Evolutionary conservation across 2,329 filamentous ascomycete species (phyloP), one percentile per base, ranked within the genome.

Genomic region (Arthrobotrys sinensis): DNA sequence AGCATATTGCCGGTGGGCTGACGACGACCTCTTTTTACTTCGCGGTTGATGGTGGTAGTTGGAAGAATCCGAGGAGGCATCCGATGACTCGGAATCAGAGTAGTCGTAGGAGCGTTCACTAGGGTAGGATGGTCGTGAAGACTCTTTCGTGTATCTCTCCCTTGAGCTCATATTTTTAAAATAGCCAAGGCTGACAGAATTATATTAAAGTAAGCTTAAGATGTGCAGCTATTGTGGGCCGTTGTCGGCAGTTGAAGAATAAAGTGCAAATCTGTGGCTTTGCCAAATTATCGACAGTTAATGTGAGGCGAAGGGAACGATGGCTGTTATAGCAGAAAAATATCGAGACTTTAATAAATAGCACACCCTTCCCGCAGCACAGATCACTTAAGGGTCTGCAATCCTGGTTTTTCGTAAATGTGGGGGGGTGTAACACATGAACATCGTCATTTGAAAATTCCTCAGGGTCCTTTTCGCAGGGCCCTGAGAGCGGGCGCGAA

Each of bases 1-100:
- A 32, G 66, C 52, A 50, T 72, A 55, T 52, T 72, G 75, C 40
- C 75, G 60, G 38, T 48, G 50, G 14, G 60, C 67, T 14, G 75
- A 78, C 14, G 75, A 50, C 0, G 73, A 78, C 19, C 67, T 62
- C 21, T 14, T 24, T 45, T 67, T 45, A 1, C 28, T 50, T 24
- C 24, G 19, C 11, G 36, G 4, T 1, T 40, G 21, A 36, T 21
- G 40, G n/a, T 11, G 19, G 57, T 65, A 28, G n/a, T 55, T 38
- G 1, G 69, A 65, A 21, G 65, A 48, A 45, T 69, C 36, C 1
- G 72, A 57, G 4, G 55, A 69, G 16, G 28, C 28, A 16, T 66
- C 43, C 24, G 73, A 70, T 24, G 60, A 46, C n/a, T 67, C 62
- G 16, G 55, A 65, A 19, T 70, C 65, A 5, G 19, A 65, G 19